Evolutionary conservation across 192 early-diverging fungal species (phyloP), one percentile per base, ranked within the genome.

Genomic region (Cetraspora pellucida): DNA sequence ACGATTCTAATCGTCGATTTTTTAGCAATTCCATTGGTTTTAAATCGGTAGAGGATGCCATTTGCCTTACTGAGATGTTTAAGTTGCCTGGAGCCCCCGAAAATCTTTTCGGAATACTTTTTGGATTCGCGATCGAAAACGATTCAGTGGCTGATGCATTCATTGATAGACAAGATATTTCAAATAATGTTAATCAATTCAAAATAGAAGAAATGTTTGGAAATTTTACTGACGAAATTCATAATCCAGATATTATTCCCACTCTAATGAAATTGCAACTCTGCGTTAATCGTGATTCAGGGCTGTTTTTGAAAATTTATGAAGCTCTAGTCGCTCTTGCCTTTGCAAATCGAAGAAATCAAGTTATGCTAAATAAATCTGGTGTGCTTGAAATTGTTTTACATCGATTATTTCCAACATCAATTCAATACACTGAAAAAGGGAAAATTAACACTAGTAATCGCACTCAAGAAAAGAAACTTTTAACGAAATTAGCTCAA

Each of bases 41-140:
- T 23, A 74, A 64, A 1, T 82, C 89, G 9, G 63, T 90, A 10
- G 89, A 90, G 27, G 84, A 91, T 74, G 89, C 88, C 1, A 81
- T 90, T 2, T 72, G 69, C 19, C 63, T 91, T 70, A 91, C 88
- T 4, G 83, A 81, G 17, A 81, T 90, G 7, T 79, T 91, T 30
- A 76, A 77, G 17, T 58, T 78, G 19, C 54, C 77, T 7, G 79
- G 81, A 21, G 77, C 79, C 25, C 69, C 84, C 0, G 75, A 81
- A 17, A 76, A 84, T 17, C 74, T 89, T 61, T 83, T 91, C 65
- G 90, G 90, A 10, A 87, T 88, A 16, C 69, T 90, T 3, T 82
- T 91, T 65, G 87, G 83, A 9, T 88, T 90, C 72, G 84, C 86
- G 4, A 79, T 87, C 10, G 84, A 89, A 61, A 81, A 89, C 57